Percentiles rank a stretch among this genome's conserved stretches.
These are phyloP conservation scores for Gossypium armourianum DNA, from an alignment of 441 rosid species.

Conservation along the genomic window DNA sequence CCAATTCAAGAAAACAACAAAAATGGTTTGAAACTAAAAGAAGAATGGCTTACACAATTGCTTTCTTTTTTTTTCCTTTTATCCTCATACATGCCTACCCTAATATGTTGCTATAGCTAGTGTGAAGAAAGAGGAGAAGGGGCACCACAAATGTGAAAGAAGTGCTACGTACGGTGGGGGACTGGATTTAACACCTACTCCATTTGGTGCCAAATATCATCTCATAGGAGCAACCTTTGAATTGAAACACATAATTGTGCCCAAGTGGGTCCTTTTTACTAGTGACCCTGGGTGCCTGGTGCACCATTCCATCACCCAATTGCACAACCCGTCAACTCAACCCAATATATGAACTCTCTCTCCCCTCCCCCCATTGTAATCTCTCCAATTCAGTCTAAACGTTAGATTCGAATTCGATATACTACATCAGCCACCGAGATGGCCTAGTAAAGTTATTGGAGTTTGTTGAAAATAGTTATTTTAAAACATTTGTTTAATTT, in stretches of 20 bases:
- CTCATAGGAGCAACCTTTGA: not conserved
- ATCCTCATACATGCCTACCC: slow-evolving; percentile 16
- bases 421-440: no score
- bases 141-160: slow-evolving; percentile 19
- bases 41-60: slow-evolving; percentile 2
- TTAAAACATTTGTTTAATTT: no score
- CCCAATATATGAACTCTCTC: not conserved
- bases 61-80: not conserved
- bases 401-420: no score
- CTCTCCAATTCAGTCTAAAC: not conserved
- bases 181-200: slow-evolving; percentile 27
- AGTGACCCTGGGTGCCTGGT: slow-evolving; percentile 21
- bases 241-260: slow-evolving; percentile 13
- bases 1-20: slow-evolving; percentile 21
- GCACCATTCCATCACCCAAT: slow-evolving; percentile 24
- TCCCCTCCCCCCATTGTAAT: not conserved
- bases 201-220: slow-evolving; percentile 12
- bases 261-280: slow-evolving; percentile 18
- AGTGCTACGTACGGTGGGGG: slow-evolving; percentile 36
- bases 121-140: slow-evolving; percentile 15
- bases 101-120: slow-evolving; percentile 13
- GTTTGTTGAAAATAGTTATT: no score
- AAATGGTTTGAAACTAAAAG: slow-evolving; percentile 6
- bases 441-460: no score
- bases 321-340: slow-evolving; percentile 22